These are phyloP conservation scores for Agastache rugosa DNA, from an alignment of 257 asterid genomes.

Conservation along the genomic window DNA sequence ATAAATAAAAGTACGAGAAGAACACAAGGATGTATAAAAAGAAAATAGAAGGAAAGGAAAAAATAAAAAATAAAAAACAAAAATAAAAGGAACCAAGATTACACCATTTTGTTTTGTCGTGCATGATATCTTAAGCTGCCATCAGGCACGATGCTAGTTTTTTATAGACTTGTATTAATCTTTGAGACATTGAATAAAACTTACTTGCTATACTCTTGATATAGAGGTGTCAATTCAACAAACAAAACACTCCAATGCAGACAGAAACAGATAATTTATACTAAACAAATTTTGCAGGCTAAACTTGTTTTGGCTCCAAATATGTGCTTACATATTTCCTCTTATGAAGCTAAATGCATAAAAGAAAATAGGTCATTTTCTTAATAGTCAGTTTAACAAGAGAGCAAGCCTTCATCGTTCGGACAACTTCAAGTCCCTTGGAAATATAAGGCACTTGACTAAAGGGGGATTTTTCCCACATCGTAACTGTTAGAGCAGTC, in stretches of 20 bases:
- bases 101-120: not conserved
- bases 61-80: not conserved
- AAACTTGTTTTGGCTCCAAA: not conserved
- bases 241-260: not conserved
- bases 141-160: conserved; percentile 17
- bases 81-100: not conserved
- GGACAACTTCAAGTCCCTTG: not conserved
- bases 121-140: conserved; percentile 7
- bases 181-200: not conserved
- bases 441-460: not conserved
- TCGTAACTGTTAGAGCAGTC: conserved; percentile 7
- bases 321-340: not conserved
- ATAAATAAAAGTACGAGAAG: not conserved
- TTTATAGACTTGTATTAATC: not conserved
- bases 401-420: conserved; percentile 13
- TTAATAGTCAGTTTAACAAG: not conserved
- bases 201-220: not conserved
- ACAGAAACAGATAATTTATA: not conserved
- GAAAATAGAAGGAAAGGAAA: not conserved
- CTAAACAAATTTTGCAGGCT: conserved; percentile 22
- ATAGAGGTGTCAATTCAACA: not conserved
- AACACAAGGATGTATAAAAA: not conserved
- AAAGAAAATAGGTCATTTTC: not conserved
- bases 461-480: conserved; percentile 1
- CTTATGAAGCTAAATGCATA: not conserved